Evolutionary conservation across 768 basidiomycete genomes (phyloP), one percentile per base, ranked within the genome.

Genomic region (Hygrophoropsis aurantiaca): DNA sequence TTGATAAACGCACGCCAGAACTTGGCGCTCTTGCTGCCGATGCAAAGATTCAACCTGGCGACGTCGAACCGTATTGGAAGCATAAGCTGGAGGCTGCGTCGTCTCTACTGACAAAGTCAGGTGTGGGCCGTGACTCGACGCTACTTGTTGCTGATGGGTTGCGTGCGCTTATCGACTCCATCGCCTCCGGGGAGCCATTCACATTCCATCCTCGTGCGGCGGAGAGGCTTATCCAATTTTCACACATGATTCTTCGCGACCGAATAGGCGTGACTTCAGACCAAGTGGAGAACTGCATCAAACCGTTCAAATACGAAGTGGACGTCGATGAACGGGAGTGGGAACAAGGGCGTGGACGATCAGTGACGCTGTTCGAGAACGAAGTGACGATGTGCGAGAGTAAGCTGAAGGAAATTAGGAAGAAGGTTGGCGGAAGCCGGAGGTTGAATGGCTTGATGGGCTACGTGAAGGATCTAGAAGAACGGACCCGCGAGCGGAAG

Each of bases 211-310:
- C 94, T 0, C 78, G 74, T 15, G 88, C 94, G 1, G 81, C 93
- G 15, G 93, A 95, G 53, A 83, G 94, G 20, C 84, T 99, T 50
- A 81, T 90, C 47, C 79, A 95, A 59, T 97, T 97, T 64, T 90
- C 90, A 9, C 94, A 98, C 68, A 82, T 78, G 66, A 94, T 99
- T 60, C 70, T 99, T 43, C 79, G 95, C 49, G 95, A 98, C 59
- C 82, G 95, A 5, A 88, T 97, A 47, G 89, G 91, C 13, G 70
- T 95, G 46, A 93, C 97, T n/a, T 87, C 91, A 4, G 97, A 99
- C 64, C 95, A 98, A 69, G 95, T 99, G 13, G 97, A 99, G 74
- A 99, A 98, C 66, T 95, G 92, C 67, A 97, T 99, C 76, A 99
- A 99, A 69, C 97, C 95, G 23, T 97, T 83, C 79, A 99, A 99